These are phyloP conservation scores for slime mould (Dictyostelium discoideum) DNA, from an alignment of 78 protist genomes.

Conservation along the genomic window DNA sequence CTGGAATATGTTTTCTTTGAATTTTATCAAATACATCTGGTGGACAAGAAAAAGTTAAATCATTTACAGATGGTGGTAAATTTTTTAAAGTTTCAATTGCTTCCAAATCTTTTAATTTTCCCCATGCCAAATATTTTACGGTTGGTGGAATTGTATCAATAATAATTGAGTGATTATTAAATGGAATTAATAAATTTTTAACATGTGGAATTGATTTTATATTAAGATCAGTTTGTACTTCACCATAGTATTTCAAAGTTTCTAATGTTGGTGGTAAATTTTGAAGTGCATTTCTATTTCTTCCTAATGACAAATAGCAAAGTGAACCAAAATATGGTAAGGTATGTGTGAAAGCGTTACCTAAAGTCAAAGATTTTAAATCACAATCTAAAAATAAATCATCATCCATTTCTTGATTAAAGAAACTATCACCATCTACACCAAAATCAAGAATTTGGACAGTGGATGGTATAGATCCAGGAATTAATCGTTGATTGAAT, in stretches of 20 bases:
- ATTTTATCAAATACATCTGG: not conserved
- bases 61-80: not conserved
- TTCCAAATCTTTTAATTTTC: not conserved
- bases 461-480: not conserved
- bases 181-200: not conserved
- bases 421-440: not conserved
- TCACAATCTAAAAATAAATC: not conserved
- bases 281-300: not conserved
- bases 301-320: not conserved
- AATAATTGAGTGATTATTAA: not conserved
- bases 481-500: not conserved
- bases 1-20: not conserved
- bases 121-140: not conserved
- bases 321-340: not conserved
- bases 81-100: not conserved
- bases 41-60: not conserved
- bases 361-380: not conserved
- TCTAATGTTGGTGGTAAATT: not conserved
- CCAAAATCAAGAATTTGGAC: not conserved
- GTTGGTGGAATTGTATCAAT: not conserved
- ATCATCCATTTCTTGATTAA: not conserved
- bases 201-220: not conserved
- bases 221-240: not conserved
- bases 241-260: not conserved
- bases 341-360: not conserved